phyloP scores from a whole-genome alignment of 2,329 filamentous ascomycete genomes.

The Diaporthe helianthi region DNA sequence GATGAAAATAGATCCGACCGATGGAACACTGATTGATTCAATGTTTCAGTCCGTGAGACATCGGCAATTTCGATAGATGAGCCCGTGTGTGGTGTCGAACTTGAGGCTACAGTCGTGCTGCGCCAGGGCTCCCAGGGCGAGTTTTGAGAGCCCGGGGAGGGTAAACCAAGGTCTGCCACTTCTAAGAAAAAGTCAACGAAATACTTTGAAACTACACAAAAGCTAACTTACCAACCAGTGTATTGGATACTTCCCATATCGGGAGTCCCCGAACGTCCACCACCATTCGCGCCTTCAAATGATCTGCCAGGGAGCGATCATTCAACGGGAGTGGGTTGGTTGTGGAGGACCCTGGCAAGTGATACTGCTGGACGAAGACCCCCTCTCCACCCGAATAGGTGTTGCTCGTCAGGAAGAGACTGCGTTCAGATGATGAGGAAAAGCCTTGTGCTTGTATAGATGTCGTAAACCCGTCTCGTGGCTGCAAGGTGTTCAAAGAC shows the following conservation, averaged over 20 bases:
- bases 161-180: background rate
- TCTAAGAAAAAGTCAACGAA: background rate
- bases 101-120: fast-evolving
- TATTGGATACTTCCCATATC: background rate
- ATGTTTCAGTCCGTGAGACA: fast-evolving
- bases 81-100: too few species aligned
- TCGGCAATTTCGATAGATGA: background rate
- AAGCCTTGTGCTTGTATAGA: too few species aligned
- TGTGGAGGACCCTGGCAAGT: too few species aligned
- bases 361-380: background rate
- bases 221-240: background rate
- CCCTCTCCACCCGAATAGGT: background rate
- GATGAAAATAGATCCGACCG: background rate
- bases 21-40: background rate
- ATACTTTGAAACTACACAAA: background rate
- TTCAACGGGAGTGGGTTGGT: background rate
- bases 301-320: background rate
- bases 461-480: background rate
- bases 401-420: background rate
- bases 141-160: fast-evolving
- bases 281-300: background rate
- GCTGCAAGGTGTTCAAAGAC: background rate
- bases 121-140: background rate
- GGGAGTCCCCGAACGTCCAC: background rate
- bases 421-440: background rate